Evolutionary conservation across 1,284 basidiomycete genomes (phyloP), one percentile per base, ranked within the genome.

Genomic region (Cryptococcus sp.): DNA sequence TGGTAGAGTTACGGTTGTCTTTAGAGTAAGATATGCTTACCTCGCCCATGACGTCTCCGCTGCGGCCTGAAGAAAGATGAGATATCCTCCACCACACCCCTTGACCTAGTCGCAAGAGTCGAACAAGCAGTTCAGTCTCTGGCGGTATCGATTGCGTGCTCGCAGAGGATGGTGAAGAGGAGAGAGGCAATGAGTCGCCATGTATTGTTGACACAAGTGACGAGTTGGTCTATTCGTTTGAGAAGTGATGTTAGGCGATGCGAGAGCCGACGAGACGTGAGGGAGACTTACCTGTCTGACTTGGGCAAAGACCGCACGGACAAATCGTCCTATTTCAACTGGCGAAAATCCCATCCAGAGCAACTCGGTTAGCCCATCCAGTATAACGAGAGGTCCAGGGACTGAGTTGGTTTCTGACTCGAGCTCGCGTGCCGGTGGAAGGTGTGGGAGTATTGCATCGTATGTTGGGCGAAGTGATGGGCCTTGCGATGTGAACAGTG

Each of bases 21-120:
- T 34, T 13, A 10, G 8, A 10, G 29, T 7, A 29, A 29, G 20
- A 23, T 17, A 15, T 4, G 61, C 73, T 67, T 40, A 75, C 75
- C 59, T 78, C 75, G 6, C 77, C 77, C 46, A 66, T 69, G 5
- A 77, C 77, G 43, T 77, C 75, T 11, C 72, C 75, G 52, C 70
- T 73, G 37, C 77, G 61, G 4, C 75, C 75, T 4, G 66, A 69
- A n/a, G 61, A 38, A 7, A 78, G 59, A 16, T 69, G 70, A 22
- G 61, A 57, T 16, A 77, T 53, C n/a, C 77, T 61, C 77, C 77
- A 78, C 70, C 73, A 77, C 1, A 44, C 52, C 0, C 66, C 61
- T 8, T 63, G 59, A 1, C 63, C 69, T 41, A 69, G 37, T 15
- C 70, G 54, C 1, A 74, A 40, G 3, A 77, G 40, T 6, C 68